These are phyloP conservation scores for Trametes sanguinea DNA, from an alignment of 768 basidiomycete species.

Conservation along the genomic window DNA sequence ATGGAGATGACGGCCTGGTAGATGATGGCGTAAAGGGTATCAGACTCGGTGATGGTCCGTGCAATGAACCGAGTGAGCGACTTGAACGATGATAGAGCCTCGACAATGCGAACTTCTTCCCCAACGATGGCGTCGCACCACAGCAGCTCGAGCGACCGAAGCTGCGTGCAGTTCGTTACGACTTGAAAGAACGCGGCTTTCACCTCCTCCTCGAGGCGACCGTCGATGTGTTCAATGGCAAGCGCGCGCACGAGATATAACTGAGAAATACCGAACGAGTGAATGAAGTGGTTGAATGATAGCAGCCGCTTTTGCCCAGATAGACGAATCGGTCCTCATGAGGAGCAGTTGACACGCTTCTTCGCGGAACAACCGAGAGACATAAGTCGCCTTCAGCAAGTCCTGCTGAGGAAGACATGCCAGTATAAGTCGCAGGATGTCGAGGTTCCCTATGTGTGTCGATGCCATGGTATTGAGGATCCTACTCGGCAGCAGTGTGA, in stretches of 20 bases:
- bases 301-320: background rate
- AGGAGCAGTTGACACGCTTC: slow-evolving; percentile 5
- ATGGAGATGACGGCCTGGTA: background rate
- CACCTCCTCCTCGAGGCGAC: background rate
- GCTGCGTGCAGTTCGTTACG: background rate
- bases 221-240: background rate
- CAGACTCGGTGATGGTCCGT: background rate
- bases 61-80: background rate
- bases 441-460: background rate
- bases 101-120: background rate
- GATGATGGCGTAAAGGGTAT: background rate
- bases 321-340: background rate
- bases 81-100: background rate
- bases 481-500: too few relatives aligned
- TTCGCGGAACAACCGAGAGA: background rate
- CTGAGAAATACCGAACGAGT: background rate
- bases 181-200: background rate
- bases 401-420: background rate
- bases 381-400: background rate
- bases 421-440: slow-evolving; percentile 4
- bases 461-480: background rate
- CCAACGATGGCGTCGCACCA: background rate
- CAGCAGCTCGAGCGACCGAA: background rate
- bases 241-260: slow-evolving; percentile 1
- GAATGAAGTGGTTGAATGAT: background rate